Evolutionary conservation across 495 filamentous ascomycete species (phyloP).

Genomic region (Penicillium parvum): DNA sequence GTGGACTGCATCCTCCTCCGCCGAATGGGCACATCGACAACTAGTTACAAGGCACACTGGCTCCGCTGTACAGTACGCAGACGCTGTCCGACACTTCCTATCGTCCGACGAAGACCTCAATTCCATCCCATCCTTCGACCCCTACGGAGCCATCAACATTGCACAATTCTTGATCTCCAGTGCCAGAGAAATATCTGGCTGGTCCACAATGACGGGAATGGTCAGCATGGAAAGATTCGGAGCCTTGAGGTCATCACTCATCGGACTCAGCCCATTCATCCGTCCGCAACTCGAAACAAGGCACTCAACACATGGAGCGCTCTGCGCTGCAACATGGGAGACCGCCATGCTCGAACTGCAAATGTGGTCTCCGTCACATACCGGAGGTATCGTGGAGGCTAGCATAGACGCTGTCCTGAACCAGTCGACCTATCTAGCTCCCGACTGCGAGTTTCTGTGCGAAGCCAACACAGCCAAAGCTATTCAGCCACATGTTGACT

Average conservation of each 20-base stretch:
- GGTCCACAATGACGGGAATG: constrained; percentile 37
- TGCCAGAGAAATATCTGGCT: constrained; percentile 35
- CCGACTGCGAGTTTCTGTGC: constrained; percentile 23
- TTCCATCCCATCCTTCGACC: constrained; percentile 27
- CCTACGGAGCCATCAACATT: constrained; percentile 36
- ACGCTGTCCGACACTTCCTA: constrained; percentile 31
- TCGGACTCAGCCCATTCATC: constrained; percentile 26
- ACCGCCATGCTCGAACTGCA: constrained; percentile 37
- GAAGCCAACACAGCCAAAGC: constrained; percentile 22
- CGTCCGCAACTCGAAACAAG: constrained; percentile 6
- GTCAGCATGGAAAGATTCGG: constrained; percentile 33
- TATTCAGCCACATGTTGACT: constrained; percentile 32
- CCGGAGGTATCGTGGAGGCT: constrained; percentile 27
- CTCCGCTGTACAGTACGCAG: constrained; percentile 26
- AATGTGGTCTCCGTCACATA: constrained; percentile 36
- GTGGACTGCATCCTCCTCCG: constrained; percentile 27
- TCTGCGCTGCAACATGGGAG: constrained; percentile 32
- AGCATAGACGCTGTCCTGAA: constrained; percentile 28
- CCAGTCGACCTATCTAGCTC: constrained; percentile 24
- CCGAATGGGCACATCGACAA: constrained; percentile 32
- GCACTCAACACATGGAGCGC: not conserved
- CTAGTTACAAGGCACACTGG: constrained; percentile 15
- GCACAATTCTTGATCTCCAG: constrained; percentile 37
- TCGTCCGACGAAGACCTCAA: constrained; percentile 19
- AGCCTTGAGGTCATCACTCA: constrained; percentile 27